Percentiles rank a stretch among this genome's conserved stretches.
Evolutionary conservation across 106 monocot genomes (phyloP).

Genomic region (Dioscorea zingiberensis): DNA sequence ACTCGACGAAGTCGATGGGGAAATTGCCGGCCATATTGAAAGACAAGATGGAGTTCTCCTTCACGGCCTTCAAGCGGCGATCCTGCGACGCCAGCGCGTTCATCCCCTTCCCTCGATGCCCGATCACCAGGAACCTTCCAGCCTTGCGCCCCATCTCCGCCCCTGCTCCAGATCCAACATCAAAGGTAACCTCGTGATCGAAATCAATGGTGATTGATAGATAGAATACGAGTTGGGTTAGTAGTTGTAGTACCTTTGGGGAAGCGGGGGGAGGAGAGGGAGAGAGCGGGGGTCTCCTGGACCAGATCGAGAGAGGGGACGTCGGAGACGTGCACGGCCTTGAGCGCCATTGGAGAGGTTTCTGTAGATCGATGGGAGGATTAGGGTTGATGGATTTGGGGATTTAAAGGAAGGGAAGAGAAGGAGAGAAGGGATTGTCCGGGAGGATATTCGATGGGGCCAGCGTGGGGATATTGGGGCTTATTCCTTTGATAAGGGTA

Average conservation of each 20-base stretch:
- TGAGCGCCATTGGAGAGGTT: conserved; percentile 27
- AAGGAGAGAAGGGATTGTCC: neutral
- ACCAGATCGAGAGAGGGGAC: conserved; percentile 45
- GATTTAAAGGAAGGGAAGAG: neutral
- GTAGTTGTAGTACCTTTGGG: conserved; percentile 8
- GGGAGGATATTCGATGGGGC: neutral
- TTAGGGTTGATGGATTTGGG: neutral
- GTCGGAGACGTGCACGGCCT: conserved; percentile 49
- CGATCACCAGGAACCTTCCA: conserved; percentile 60
- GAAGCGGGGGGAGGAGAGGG: conserved; percentile 15
- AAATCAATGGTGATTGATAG: neutral
- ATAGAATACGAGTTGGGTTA: neutral
- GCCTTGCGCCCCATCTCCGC: conserved; percentile 9
- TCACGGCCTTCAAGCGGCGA: conserved; percentile 52
- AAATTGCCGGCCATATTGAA: conserved; percentile 71
- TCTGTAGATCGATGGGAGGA: neutral
- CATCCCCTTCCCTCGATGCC: conserved; percentile 93
- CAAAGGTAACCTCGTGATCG: neutral
- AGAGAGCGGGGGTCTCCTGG: conserved; percentile 19
- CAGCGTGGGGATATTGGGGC: too few relatives aligned
- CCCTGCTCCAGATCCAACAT: neutral
- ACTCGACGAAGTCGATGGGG: conserved; percentile 85
- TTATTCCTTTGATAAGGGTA: too few relatives aligned
- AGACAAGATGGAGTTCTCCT: conserved; percentile 74
- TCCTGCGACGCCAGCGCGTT: conserved; percentile 75